phyloP scores from a whole-genome alignment of 106 monocot genomes.

The Gastrodia elata region DNA sequence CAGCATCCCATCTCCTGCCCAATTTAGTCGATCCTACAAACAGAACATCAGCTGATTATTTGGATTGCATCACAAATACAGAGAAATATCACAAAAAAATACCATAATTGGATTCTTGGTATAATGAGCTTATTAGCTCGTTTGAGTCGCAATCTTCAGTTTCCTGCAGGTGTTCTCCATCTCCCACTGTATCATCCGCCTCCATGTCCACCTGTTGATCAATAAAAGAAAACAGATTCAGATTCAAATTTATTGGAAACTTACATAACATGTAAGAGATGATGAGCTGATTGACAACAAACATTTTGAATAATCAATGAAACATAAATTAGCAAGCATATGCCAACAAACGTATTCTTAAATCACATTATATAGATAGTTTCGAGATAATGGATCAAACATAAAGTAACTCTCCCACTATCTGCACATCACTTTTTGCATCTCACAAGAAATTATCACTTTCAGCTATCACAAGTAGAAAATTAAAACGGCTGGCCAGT shows the following conservation, averaged over 20 bases:
- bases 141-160: conserved; percentile 10
- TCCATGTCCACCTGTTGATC: conserved; percentile 85
- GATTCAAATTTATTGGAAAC: neutral
- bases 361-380: neutral
- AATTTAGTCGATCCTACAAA: conserved; percentile 25
- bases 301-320: neutral
- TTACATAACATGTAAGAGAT: neutral
- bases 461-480: too few species aligned
- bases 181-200: conserved; percentile 46
- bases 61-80: too few species aligned
- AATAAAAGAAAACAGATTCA: neutral
- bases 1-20: conserved; percentile 47
- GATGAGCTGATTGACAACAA: neutral
- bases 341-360: neutral
- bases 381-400: neutral
- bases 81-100: neutral
- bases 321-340: neutral
- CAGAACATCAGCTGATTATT: too few species aligned
- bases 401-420: neutral
- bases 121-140: conserved; percentile 15
- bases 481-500: too few species aligned
- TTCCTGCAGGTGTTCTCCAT: conserved; percentile 22
- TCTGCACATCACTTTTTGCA: neutral
- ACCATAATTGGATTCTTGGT: conserved; percentile 28
- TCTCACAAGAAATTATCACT: too few species aligned